phyloP scores from a whole-genome alignment of 192 early-diverging fungal species.

The Haplosporangium gracile region DNA sequence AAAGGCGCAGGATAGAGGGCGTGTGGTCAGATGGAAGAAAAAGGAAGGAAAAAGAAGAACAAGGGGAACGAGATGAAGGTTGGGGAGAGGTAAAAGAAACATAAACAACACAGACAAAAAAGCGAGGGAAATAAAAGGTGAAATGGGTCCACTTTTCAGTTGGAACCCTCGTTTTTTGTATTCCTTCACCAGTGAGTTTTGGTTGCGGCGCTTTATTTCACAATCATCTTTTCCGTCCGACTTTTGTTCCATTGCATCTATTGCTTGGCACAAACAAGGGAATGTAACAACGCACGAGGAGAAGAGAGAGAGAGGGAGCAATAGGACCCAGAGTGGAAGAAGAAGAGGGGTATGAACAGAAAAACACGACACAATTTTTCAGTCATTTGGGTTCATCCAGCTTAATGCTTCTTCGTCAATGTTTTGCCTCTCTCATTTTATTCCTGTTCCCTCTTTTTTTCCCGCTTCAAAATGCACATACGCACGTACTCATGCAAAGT shows the following conservation, averaged over 20 bases:
- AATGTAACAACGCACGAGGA: too few species aligned
- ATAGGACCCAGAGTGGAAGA: too few species aligned
- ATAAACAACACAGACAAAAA: background rate
- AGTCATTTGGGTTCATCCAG: too few species aligned
- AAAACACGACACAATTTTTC: too few species aligned
- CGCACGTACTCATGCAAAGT: too few species aligned
- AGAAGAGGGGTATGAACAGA: too few species aligned
- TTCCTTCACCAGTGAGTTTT: background rate
- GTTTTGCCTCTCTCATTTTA: too few species aligned
- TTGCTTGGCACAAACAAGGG: too few species aligned
- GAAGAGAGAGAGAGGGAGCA: too few species aligned
- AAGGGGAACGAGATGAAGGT: background rate
- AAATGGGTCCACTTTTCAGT: background rate
- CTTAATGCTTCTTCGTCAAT: too few species aligned
- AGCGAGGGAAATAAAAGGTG: background rate
- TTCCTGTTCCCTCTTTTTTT: too few species aligned
- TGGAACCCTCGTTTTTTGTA: conserved; percentile 4
- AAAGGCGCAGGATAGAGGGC: background rate
- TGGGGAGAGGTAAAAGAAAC: background rate
- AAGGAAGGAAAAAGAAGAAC: background rate
- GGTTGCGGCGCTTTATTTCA: background rate
- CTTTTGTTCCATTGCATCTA: background rate
- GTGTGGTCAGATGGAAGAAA: background rate
- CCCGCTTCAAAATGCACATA: too few species aligned
- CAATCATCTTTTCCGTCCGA: background rate